Evolutionary conservation across 169 alveolate genomes (phyloP).

Genomic region (Plasmodium fragile): DNA sequence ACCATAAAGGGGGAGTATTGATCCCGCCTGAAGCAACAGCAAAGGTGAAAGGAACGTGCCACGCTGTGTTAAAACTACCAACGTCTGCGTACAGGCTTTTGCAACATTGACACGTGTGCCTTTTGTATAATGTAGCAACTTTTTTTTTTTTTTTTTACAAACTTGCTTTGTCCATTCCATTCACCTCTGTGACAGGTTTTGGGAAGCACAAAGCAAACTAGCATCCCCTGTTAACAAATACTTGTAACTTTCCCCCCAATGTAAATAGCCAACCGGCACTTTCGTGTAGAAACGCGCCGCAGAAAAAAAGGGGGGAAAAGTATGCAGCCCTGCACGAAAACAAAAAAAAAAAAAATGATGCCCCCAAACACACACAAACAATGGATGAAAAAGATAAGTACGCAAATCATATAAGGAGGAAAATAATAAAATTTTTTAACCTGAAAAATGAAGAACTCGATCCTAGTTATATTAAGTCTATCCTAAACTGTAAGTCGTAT

Average conservation of each 20-base stretch:
- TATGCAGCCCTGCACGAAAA: background rate
- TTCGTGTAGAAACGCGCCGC: background rate
- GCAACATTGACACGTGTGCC: background rate
- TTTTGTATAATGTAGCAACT: background rate
- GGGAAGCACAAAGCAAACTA: background rate
- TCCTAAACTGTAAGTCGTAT: conserved; percentile 32
- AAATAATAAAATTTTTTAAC: conserved; percentile 57
- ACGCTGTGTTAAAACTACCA: background rate
- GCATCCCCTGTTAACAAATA: background rate
- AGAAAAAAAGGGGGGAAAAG: background rate
- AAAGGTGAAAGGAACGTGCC: background rate
- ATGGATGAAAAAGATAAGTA: conserved; percentile 15
- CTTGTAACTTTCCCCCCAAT: background rate
- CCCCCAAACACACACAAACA: background rate
- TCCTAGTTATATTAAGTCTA: conserved; percentile 31
- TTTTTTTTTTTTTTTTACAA: background rate
- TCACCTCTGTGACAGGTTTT: background rate
- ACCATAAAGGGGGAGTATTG: background rate
- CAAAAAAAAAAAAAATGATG: background rate
- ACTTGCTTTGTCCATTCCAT: background rate
- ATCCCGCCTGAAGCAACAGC: background rate
- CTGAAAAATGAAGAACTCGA: conserved; percentile 64
- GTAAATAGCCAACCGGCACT: background rate
- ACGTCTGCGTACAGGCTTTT: background rate
- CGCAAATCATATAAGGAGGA: conserved; percentile 37